A percentile compares a stretch with the other conserved stretches of the same genome.
Evolutionary conservation across 2,329 filamentous ascomycete species (phyloP).

Genomic region (Nothopassalora personata): DNA sequence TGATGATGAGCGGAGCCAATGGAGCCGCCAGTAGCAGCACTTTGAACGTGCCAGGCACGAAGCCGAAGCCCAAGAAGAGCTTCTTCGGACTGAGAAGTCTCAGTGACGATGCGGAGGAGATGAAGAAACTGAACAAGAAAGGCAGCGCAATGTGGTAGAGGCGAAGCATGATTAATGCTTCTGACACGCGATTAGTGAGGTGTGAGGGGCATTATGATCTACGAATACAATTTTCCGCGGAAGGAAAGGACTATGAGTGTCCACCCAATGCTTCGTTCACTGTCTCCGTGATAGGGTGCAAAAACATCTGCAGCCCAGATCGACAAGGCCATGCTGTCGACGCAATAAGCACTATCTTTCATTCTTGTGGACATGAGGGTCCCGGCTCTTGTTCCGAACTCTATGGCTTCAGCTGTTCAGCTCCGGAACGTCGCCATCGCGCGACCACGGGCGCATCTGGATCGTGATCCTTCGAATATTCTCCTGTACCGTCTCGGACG

Average conservation of each 20-base stretch:
- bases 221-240: not conserved
- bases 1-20: slow-evolving; percentile 33
- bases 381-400: not conserved
- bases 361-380: not conserved
- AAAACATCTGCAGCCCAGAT: not conserved
- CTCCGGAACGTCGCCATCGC: not conserved
- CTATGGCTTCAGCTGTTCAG: not conserved
- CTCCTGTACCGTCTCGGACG: not conserved
- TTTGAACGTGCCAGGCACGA: slow-evolving; percentile 9
- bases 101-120: slow-evolving; percentile 26
- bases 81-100: slow-evolving; percentile 33
- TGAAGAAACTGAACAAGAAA: slow-evolving; percentile 38
- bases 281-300: not conserved
- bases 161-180: not conserved
- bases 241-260: not conserved
- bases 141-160: slow-evolving; percentile 41
- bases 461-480: not conserved
- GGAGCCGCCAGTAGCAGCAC: slow-evolving; percentile 11
- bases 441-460: not conserved
- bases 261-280: not conserved
- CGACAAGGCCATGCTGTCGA: not conserved
- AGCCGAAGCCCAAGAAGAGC: slow-evolving; percentile 32
- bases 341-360: not conserved
- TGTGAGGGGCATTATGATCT: not conserved
- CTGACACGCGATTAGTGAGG: not conserved